phyloP scores from a whole-genome alignment of 2,329 filamentous ascomycete species.

The Sarocladium kiliense region DNA sequence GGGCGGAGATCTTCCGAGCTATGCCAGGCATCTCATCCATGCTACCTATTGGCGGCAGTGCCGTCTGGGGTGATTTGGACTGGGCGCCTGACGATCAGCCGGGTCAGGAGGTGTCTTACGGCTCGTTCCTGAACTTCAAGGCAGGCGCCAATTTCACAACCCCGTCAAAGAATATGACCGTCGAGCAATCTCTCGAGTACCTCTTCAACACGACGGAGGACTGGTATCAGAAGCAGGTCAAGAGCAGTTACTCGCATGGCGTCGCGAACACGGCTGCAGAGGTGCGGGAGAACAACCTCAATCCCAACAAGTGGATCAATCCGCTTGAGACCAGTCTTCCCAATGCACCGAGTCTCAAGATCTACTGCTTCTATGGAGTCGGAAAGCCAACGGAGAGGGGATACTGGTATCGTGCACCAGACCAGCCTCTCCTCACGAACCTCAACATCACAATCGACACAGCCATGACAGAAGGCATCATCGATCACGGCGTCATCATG shows the following conservation, averaged over 20 bases:
- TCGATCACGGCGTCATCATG: slow-evolving; percentile 89
- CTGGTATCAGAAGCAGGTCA: slow-evolving; percentile 77
- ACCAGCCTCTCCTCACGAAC: slow-evolving; percentile 58
- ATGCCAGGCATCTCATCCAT: slow-evolving; percentile 98
- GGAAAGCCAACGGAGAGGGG: slow-evolving; percentile 89
- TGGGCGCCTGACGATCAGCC: slow-evolving; percentile 85
- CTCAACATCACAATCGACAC: slow-evolving; percentile 74
- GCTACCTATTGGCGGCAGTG: slow-evolving; percentile 89
- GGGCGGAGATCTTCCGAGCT: slow-evolving; percentile 88
- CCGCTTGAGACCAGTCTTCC: slow-evolving; percentile 86
- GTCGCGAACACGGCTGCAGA: slow-evolving; percentile 74
- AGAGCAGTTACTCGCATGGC: slow-evolving; percentile 77
- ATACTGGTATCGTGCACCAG: slow-evolving; percentile 78
- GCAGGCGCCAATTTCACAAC: slow-evolving; percentile 57
- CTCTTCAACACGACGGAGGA: slow-evolving; percentile 72
- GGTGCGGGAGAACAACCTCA: slow-evolving; percentile 76
- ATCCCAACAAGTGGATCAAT: slow-evolving; percentile 86
- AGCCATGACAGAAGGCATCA: slow-evolving; percentile 49
- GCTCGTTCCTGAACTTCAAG: slow-evolving; percentile 81
- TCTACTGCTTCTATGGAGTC: slow-evolving; percentile 96
- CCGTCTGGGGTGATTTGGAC: slow-evolving; percentile 86
- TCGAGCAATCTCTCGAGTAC: slow-evolving; percentile 71
- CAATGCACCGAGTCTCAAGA: slow-evolving; percentile 81
- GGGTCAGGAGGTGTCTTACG: slow-evolving; percentile 68
- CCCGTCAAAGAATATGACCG: slow-evolving; percentile 71